Percentiles rank a stretch among this genome's conserved stretches.
These are phyloP conservation scores for Monoraphidium neglectum DNA, from an alignment of 139 green algal genomes.

Conservation along the genomic window DNA sequence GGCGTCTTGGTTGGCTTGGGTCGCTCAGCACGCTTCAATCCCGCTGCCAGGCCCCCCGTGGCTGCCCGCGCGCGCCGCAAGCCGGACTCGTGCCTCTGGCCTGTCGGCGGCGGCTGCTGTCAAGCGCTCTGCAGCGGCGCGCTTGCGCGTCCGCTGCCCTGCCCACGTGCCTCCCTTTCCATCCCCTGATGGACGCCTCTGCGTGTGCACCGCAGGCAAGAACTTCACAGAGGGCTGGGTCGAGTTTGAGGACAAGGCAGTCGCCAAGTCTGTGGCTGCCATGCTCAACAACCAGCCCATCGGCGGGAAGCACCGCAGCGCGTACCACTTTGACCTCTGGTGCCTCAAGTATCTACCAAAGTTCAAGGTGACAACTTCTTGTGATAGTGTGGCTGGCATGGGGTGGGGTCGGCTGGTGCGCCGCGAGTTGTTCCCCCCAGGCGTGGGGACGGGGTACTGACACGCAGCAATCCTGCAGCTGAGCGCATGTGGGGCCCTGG, in stretches of 20 bases:
- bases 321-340: slow-evolving; percentile 95
- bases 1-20: no score
- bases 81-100: no score
- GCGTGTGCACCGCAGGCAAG: slow-evolving; percentile 68
- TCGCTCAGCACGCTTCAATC: no score
- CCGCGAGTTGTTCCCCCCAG: no score
- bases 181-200: not conserved
- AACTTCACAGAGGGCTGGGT: slow-evolving; percentile 97
- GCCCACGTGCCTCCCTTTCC: not conserved
- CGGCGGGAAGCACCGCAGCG: slow-evolving; percentile 77
- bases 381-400: no score
- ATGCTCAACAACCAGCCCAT: slow-evolving; percentile 83
- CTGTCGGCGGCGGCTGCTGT: no score
- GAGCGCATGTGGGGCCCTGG: no score
- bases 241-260: slow-evolving; percentile 93
- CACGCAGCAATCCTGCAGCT: no score
- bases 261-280: slow-evolving; percentile 77
- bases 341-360: slow-evolving; percentile 92
- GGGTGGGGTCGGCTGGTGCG: slow-evolving; percentile 39
- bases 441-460: no score
- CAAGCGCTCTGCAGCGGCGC: no score
- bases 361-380: slow-evolving; percentile 67
- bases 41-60: no score
- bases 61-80: no score
- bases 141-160: not conserved